Conservation (phyloP, 2,329 filamentous ascomycete species). For the Venturia pyrina region DNA sequence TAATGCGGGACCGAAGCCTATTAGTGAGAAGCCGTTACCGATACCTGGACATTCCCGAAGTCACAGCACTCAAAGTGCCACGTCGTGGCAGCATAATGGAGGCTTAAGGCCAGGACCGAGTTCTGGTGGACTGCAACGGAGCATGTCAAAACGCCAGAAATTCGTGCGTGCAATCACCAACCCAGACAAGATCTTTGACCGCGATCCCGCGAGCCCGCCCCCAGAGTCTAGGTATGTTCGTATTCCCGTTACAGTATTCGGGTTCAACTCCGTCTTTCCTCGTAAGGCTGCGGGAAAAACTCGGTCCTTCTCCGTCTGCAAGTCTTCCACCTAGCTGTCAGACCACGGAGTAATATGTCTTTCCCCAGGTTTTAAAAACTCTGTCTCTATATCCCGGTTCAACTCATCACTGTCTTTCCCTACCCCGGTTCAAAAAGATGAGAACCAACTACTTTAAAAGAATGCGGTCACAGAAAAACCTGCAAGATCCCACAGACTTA, state of each 20-base stretch:
- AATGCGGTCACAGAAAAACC: background rate
- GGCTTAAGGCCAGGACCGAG: background rate
- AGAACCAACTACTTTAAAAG: background rate
- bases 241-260: background rate
- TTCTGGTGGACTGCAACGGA: slow-evolving; percentile 1
- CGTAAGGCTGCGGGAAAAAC: background rate
- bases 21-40: background rate
- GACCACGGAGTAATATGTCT: no score
- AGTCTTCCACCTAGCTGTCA: no score
- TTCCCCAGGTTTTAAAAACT: background rate
- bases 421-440: background rate
- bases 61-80: background rate
- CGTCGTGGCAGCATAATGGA: slow-evolving; percentile 4
- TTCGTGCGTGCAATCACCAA: slow-evolving; percentile 11
- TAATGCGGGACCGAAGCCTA: background rate
- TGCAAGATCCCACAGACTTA: background rate
- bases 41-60: slow-evolving; percentile 2
- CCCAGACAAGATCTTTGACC: slow-evolving; percentile 11
- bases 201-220: slow-evolving; percentile 6
- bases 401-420: background rate
- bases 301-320: background rate
- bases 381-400: background rate
- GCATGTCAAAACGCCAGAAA: slow-evolving; percentile 9
- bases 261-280: background rate
- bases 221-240: slow-evolving; percentile 11